Evolutionary conservation across 2,329 filamentous ascomycete genomes (phyloP).

Genomic region (Pseudopithomyces chartarum): DNA sequence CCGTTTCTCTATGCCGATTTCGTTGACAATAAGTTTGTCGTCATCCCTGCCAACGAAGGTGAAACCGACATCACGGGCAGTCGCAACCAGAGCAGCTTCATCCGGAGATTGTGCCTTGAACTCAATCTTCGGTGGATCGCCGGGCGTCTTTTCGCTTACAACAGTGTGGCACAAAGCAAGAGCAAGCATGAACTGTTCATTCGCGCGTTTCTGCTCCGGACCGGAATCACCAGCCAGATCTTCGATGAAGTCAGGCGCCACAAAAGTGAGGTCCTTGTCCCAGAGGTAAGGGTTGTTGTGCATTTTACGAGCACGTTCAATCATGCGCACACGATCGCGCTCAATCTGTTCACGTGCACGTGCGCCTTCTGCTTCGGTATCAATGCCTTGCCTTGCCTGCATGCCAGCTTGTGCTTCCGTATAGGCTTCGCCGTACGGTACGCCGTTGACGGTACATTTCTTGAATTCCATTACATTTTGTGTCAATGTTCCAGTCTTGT

Average conservation of each 20-base stretch:
- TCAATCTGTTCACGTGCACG: slow-evolving; percentile 79
- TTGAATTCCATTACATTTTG: slow-evolving; percentile 99
- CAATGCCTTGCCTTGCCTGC: slow-evolving; percentile 86
- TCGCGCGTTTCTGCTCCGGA: slow-evolving; percentile 74
- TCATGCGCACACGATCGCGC: slow-evolving; percentile 72
- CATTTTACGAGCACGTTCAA: slow-evolving; percentile 73
- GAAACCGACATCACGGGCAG: slow-evolving; percentile 93
- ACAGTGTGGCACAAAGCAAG: slow-evolving; percentile 97
- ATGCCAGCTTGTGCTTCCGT: slow-evolving; percentile 96
- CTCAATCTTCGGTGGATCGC: slow-evolving; percentile 86
- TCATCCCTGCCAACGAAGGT: slow-evolving; percentile 81
- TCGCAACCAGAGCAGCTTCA: slow-evolving; percentile 91
- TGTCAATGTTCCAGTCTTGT: slow-evolving; percentile 88
- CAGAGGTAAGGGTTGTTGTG: slow-evolving; percentile 90
- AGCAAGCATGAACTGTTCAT: slow-evolving; percentile 90
- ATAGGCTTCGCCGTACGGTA: slow-evolving; percentile 95
- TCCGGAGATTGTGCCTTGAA: slow-evolving; percentile 98
- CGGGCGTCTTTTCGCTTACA: slow-evolving; percentile 85
- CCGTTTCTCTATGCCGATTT: slow-evolving; percentile 81
- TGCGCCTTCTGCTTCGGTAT: slow-evolving; percentile 80
- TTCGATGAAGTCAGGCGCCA: slow-evolving; percentile 85
- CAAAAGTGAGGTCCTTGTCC: slow-evolving; percentile 88
- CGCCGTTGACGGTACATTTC: slow-evolving; percentile 95
- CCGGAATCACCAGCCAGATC: slow-evolving; percentile 82
- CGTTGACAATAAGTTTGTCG: slow-evolving; percentile 83